A percentile compares a stretch with the other conserved stretches of the same genome.
These are phyloP conservation scores for Singerocomus rubriflavus DNA, from an alignment of 1,284 basidiomycete genomes.

Conservation along the genomic window DNA sequence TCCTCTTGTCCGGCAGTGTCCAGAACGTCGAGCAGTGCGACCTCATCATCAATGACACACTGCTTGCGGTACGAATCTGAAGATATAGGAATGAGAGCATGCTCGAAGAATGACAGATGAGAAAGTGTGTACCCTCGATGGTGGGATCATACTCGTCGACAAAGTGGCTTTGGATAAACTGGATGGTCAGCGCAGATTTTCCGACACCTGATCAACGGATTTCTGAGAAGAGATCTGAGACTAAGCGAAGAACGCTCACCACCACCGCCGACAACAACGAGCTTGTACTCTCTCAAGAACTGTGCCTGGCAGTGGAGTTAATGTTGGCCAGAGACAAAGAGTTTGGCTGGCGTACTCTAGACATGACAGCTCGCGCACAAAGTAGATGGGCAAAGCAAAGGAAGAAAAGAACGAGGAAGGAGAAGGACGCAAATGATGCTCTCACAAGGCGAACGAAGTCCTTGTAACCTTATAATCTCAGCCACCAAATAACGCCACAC, in stretches of 20 bases:
- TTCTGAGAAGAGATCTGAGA: not conserved
- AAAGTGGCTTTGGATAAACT: conserved; percentile 97
- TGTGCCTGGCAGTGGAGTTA: conserved; percentile 59
- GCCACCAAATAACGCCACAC: conserved; percentile 30
- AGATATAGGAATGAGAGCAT: conserved; percentile 3
- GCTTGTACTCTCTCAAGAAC: conserved; percentile 93
- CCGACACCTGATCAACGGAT: conserved; percentile 72
- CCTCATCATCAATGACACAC: conserved; percentile 96
- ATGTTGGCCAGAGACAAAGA: not conserved
- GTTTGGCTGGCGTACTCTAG: conserved; percentile 24
- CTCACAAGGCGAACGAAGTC: conserved; percentile 1
- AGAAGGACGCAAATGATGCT: conserved; percentile 15
- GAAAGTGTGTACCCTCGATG: conserved; percentile 70
- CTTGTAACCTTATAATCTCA: conserved; percentile 14
- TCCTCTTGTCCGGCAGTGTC: conserved; percentile 99
- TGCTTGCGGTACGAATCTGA: conserved; percentile 94
- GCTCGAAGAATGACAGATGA: not conserved
- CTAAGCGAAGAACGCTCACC: conserved; percentile 50
- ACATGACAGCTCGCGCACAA: conserved; percentile 22
- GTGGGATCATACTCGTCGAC: conserved; percentile 99
- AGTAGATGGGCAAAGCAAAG: not conserved
- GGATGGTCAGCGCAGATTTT: conserved; percentile 95
- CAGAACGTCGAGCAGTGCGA: conserved; percentile 94
- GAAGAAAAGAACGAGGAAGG: not conserved
- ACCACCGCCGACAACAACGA: conserved; percentile 97